Base-by-base conservation (phyloP, 345 rosid genomes). In the Syzygium grande region DNA sequence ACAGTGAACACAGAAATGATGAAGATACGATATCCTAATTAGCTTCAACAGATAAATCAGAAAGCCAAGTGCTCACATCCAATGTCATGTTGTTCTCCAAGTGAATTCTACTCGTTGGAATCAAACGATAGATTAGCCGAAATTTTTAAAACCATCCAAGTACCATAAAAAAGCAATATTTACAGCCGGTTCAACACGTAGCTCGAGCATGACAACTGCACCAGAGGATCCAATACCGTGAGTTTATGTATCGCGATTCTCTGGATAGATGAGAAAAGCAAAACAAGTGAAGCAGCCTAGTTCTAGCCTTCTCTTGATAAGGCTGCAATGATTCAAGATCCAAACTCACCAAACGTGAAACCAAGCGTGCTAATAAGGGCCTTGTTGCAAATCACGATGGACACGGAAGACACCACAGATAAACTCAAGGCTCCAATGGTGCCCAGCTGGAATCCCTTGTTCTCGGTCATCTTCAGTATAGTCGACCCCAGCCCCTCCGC, bases 351-450 rank as follows among this genome's bases (percentile, higher is more conserved):
- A 78, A 98, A 98, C 84, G 96, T 94, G 94, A 98, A 98, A 83
- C 98, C 98, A n/a, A 98, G 98, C 11, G 98, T 93, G 94, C 97
- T 96, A 87, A 98, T 98, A 86, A 98, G 98, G 73, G 99, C 99
- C 93, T 98, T 98, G 94, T 98, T 98, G 94, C 99, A 98, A 58
- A 98, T 96, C 87, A 98, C 99, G 89, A 98, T 98, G 59, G 99
- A 98, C 17, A 98, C 99, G 6, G 99, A 98, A n/a, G 99, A 98
- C 0, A 95, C 98, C n/a, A 98, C 99, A 61, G 99, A 98, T 61
- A 98, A 90, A 93, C 96, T 90, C 95, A 98, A 91, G 87, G 99
- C 98, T 85, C 99, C 99, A 49, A 96, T 87, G 14, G 99, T 97
- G 87, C 99, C 99, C 84, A 98, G 91, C 93, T 98, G 99, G 94